Base-by-base conservation (phyloP, 2,329 filamentous ascomycete genomes). In the Ophiostoma novo-ulmi region DNA sequence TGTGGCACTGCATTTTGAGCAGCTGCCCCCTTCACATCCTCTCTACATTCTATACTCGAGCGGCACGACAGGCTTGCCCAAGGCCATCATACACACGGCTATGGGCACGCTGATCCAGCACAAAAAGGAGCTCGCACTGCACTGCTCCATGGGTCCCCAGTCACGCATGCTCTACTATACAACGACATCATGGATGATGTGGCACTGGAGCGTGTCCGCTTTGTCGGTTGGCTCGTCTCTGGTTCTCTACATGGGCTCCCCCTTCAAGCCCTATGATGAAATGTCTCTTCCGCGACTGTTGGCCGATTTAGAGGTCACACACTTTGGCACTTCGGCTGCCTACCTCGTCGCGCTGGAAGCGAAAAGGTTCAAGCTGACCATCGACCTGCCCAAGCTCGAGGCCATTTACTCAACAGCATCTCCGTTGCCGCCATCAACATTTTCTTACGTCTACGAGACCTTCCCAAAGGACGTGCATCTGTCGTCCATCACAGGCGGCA, bases 101-200 rank as follows among this genome's bases (percentile, higher is more conserved):
- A 85, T 95, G 14, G 95, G 95, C 7, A 97, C 94, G 0, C 82
- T 99, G 7, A 85, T 98, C 68, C 94, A 98, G 79, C 95, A 98
- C 82, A 98, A 98, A 81, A 99, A 99, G 78, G 95, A 98, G 78
- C 94, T 97, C 77, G 85, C 90, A 66, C 84, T 98, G 3, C 94
- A 98, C 78, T 92, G 91, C 78, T 93, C 93, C 31, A 88, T 99
- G 73, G 84, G 85, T 10, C 85, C 89, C 0, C 82, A 84, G 1
- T 92, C 93, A 61, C 86, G 90, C 26, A 85, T 97, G 77, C 91
- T 97, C 79, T 97, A 97, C 82, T 97, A 94, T 81, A 97, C 93
- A 0, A 97, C 94, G 3, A 93, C 91, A 13, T 96, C 93, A 17
- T 75, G 75, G 95, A 98, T 99, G 94, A 98, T 98, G 94, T 97